Evolutionary conservation across 2,329 filamentous ascomycete species (phyloP).

Genomic region (Mariannaea elegans): DNA sequence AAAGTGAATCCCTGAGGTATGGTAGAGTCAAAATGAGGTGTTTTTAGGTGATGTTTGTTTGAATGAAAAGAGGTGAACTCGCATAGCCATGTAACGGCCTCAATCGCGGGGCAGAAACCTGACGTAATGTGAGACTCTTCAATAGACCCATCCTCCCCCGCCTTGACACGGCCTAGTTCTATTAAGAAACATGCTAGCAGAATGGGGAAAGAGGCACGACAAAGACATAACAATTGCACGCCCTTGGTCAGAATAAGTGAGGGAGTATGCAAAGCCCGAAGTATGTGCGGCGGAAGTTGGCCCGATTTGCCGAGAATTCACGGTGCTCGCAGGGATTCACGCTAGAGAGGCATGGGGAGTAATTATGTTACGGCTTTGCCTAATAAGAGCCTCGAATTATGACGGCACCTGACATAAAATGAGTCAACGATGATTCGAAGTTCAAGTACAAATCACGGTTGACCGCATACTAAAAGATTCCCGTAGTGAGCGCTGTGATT

Average conservation of each 20-base stretch:
- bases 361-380: no score
- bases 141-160: background rate
- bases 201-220: background rate
- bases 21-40: background rate
- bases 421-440: no score
- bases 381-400: no score
- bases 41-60: background rate
- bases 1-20: background rate
- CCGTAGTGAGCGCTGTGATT: no score
- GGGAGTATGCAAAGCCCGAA: background rate
- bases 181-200: background rate
- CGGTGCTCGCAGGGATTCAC: background rate
- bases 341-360: no score
- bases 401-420: no score
- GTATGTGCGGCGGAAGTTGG: background rate
- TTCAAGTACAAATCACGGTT: no score
- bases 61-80: no score
- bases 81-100: background rate
- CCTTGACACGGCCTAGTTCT: constrained; percentile 13
- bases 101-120: constrained; percentile 3
- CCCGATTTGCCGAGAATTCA: background rate
- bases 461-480: no score
- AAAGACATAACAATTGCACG: no score
- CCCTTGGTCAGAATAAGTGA: no score
- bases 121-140: constrained; percentile 3